Percentiles rank a stretch among this genome's conserved stretches.
These are phyloP conservation scores for Fraxinus dipetala DNA, from an alignment of 305 asterid genomes.

Conservation along the genomic window DNA sequence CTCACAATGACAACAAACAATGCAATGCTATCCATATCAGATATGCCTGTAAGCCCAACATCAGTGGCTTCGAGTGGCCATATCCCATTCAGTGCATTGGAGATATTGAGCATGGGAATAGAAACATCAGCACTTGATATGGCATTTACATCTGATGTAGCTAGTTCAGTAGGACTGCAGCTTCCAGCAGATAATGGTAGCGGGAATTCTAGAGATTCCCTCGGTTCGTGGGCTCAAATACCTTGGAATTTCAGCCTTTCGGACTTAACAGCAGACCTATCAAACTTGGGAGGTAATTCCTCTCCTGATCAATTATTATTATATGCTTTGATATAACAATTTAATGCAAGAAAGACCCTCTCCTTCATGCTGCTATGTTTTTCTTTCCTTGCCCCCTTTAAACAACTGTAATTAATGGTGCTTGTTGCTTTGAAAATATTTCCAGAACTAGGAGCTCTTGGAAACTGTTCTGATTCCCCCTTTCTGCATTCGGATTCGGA, in stretches of 20 bases:
- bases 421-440: background rate
- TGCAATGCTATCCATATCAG: conserved; percentile 55
- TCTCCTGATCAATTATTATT: background rate
- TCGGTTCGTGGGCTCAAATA: background rate
- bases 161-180: conserved; percentile 56
- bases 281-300: conserved; percentile 40
- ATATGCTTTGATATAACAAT: background rate
- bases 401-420: background rate
- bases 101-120: conserved; percentile 61
- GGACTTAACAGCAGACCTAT: conserved; percentile 68
- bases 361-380: background rate
- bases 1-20: conserved; percentile 46
- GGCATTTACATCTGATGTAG: conserved; percentile 68
- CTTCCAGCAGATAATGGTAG: conserved; percentile 64
- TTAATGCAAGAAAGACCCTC: background rate
- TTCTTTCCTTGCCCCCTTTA: background rate
- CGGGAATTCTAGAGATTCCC: conserved; percentile 40
- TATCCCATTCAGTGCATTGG: conserved; percentile 63
- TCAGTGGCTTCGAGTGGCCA: conserved; percentile 74
- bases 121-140: conserved; percentile 63
- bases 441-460: conserved; percentile 79
- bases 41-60: conserved; percentile 72
- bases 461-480: conserved; percentile 69
- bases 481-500: conserved; percentile 78
- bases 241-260: conserved; percentile 71